These are phyloP conservation scores for Carex pumila DNA, from an alignment of 176 grass and related monocot genomes.

Conservation along the genomic window DNA sequence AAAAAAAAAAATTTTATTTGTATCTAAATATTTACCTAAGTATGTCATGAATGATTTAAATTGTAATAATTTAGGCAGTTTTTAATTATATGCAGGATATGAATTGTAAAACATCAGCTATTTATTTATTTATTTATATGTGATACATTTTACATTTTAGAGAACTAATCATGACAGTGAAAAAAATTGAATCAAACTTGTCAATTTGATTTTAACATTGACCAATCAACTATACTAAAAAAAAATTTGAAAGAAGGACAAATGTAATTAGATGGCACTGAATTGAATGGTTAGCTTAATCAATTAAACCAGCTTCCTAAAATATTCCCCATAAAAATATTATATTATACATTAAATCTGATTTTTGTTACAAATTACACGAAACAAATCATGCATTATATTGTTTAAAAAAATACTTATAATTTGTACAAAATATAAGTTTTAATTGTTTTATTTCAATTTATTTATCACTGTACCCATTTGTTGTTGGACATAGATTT, in stretches of 20 bases:
- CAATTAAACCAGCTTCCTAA: too few species aligned
- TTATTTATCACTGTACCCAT: background rate
- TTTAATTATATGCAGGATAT: background rate
- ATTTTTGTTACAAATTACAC: too few species aligned
- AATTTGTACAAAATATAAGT: background rate
- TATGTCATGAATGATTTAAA: background rate
- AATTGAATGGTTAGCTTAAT: too few species aligned
- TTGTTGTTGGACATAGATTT: too few species aligned
- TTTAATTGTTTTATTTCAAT: background rate
- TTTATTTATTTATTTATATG: background rate
- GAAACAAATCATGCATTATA: too few species aligned
- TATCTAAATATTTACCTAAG: background rate
- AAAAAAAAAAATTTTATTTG: background rate
- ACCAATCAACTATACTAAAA: background rate
- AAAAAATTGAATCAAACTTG: background rate
- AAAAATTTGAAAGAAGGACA: background rate
- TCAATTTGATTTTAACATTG: background rate
- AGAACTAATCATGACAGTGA: background rate
- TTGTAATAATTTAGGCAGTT: background rate
- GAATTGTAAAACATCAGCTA: background rate
- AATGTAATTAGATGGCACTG: too few species aligned
- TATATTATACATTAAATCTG: too few species aligned
- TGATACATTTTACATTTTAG: background rate
- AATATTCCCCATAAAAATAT: too few species aligned
- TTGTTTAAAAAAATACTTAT: too few species aligned